Evolutionary conservation across 495 filamentous ascomycete species (phyloP).

Genomic region (Tuber brumale): DNA sequence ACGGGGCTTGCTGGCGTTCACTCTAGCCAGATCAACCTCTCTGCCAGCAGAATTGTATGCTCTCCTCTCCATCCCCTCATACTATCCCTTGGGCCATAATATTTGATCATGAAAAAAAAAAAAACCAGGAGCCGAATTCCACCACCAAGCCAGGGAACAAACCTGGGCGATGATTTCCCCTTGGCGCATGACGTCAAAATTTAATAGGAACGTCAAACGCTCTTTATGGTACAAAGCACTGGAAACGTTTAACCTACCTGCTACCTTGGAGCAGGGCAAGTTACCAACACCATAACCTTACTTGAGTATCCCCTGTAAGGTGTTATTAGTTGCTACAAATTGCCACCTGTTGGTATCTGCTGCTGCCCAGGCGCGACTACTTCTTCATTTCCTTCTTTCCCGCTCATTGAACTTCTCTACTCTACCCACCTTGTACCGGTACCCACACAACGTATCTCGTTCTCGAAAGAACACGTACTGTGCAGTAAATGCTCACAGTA

Average conservation of each 20-base stretch:
- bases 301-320: neutral
- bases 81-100: neutral
- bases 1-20: neutral
- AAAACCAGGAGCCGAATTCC: neutral
- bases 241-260: neutral
- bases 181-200: slow-evolving; percentile 37
- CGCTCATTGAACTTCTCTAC: neutral
- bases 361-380: neutral
- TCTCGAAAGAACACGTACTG: neutral
- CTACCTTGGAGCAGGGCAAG: neutral
- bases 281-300: neutral
- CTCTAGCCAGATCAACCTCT: neutral
- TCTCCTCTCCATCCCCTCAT: neutral
- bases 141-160: neutral
- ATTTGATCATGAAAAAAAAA: neutral
- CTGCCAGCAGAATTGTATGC: neutral
- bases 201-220: slow-evolving; percentile 26
- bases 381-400: neutral
- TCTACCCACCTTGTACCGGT: neutral
- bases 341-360: neutral
- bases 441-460: neutral
- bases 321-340: neutral
- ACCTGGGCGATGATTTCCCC: slow-evolving; percentile 4
- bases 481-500: neutral
- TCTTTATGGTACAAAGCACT: neutral